A percentile compares a stretch with the other conserved stretches of the same genome.
Conservation (phyloP, 805 yeast species). For the Zygotorulaspora florentina region DNA sequence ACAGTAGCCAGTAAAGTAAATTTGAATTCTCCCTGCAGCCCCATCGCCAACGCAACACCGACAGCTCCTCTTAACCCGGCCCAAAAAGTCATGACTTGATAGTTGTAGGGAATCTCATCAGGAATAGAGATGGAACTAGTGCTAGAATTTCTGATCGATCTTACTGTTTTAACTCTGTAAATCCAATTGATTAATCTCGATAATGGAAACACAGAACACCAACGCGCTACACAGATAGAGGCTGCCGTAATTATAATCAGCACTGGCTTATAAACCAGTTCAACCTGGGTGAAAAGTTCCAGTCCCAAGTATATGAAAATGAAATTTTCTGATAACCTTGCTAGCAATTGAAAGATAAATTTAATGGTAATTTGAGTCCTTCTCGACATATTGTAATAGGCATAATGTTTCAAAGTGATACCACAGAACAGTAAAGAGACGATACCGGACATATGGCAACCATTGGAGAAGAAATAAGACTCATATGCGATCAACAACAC, state of each 20-base stretch:
- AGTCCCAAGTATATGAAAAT: conserved; percentile 93
- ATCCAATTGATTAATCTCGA: conserved; percentile 81
- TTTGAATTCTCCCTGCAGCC: conserved; percentile 90
- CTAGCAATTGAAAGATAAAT: conserved; percentile 88
- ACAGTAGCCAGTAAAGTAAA: conserved; percentile 89
- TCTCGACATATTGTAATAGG: conserved; percentile 95
- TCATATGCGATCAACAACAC: conserved; percentile 90
- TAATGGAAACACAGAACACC: conserved; percentile 96
- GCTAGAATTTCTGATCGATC: conserved; percentile 39
- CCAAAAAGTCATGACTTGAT: conserved; percentile 99
- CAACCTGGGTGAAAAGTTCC: conserved; percentile 93
- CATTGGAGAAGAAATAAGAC: conserved; percentile 95
- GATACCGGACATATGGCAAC: conserved; percentile 99
- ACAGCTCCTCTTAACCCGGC: conserved; percentile 99
- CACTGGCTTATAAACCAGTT: conserved; percentile 88
- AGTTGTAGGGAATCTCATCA: conserved; percentile 90
- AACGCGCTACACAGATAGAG: conserved; percentile 90
- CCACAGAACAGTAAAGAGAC: conserved; percentile 94
- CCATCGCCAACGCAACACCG: conserved; percentile 98
- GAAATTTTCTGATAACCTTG: conserved; percentile 93
- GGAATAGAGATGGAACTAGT: conserved; percentile 40
- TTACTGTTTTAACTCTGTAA: conserved; percentile 50
- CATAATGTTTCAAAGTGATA: conserved; percentile 93
- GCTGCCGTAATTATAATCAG: conserved; percentile 84
- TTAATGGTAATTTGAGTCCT: conserved; percentile 95